Evolutionary conservation across 75 land plant genomes (phyloP).

Genomic region (Pinus albicaulis): DNA sequence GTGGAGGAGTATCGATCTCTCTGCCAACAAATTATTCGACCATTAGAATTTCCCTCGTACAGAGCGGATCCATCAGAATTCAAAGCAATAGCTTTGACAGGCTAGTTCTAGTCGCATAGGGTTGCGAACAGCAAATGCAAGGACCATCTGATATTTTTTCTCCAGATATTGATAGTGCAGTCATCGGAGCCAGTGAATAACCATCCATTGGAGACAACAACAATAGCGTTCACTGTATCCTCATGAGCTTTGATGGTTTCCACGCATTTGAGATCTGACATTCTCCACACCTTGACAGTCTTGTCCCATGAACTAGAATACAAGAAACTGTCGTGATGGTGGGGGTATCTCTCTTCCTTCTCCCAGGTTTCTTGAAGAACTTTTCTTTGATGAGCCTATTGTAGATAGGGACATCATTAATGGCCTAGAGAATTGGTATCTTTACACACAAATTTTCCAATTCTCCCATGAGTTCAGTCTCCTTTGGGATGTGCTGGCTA

Average conservation of each 20-base stretch:
- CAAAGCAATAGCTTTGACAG: slow-evolving; percentile 66
- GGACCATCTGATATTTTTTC: not conserved
- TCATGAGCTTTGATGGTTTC: slow-evolving; percentile 46
- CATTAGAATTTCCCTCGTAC: slow-evolving; percentile 70
- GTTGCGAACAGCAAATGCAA: not conserved
- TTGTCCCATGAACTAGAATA: slow-evolving; percentile 66
- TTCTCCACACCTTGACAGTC: slow-evolving; percentile 58
- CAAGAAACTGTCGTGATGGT: slow-evolving; percentile 15
- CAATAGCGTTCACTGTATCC: slow-evolving; percentile 50
- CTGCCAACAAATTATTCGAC: slow-evolving; percentile 55
- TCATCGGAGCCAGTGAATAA: slow-evolving; percentile 58
- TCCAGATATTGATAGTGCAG: slow-evolving; percentile 54
- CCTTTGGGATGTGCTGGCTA: too few relatives aligned
- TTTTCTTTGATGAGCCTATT: too few relatives aligned
- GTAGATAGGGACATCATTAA: too few relatives aligned
- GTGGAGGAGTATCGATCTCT: slow-evolving; percentile 5
- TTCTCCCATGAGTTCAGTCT: too few relatives aligned
- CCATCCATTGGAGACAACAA: slow-evolving; percentile 13
- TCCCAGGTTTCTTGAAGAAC: too few relatives aligned
- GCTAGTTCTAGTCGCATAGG: not conserved
- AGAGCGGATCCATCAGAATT: slow-evolving; percentile 19
- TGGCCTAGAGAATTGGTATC: too few relatives aligned
- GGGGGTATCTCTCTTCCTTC: too few relatives aligned
- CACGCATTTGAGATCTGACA: slow-evolving; percentile 36
- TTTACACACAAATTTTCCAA: too few relatives aligned